Conservation (phyloP, 768 basidiomycete species). For the Suillus clintonianus region DNA sequence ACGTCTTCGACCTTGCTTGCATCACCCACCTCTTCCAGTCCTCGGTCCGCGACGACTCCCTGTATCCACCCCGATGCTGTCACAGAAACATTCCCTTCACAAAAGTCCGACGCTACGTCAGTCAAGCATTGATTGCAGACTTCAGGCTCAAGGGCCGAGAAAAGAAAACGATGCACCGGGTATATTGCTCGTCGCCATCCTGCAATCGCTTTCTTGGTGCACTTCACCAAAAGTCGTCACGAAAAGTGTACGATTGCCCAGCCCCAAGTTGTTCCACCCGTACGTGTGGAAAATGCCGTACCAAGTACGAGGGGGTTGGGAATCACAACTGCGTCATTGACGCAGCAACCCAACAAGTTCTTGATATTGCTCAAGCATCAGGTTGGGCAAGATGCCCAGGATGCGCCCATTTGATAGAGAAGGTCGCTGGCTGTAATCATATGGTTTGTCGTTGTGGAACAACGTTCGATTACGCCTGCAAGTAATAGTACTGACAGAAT, state of each 20-base stretch:
- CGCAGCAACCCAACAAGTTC: slow-evolving; percentile 1
- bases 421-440: slow-evolving; percentile 3
- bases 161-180: slow-evolving; percentile 21
- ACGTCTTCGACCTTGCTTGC: slow-evolving; percentile 30
- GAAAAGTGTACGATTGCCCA: slow-evolving; percentile 5
- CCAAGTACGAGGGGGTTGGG: slow-evolving; percentile 4
- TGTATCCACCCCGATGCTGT: slow-evolving; percentile 36
- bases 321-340: slow-evolving; percentile 4
- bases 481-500: neutral
- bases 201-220: slow-evolving; percentile 31
- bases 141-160: slow-evolving; percentile 23
- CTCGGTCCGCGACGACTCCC: slow-evolving; percentile 29
- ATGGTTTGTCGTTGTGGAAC: slow-evolving; percentile 6
- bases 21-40: slow-evolving; percentile 25
- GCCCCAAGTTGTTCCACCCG: slow-evolving; percentile 9
- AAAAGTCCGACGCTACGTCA: slow-evolving; percentile 17
- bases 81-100: slow-evolving; percentile 16
- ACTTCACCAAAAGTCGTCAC: slow-evolving; percentile 22
- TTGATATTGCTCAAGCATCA: slow-evolving; percentile 2
- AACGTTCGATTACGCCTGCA: slow-evolving; percentile 1
- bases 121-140: slow-evolving; percentile 4
- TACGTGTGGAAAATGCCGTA: slow-evolving; percentile 8
- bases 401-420: slow-evolving; percentile 2
- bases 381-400: slow-evolving; percentile 4
- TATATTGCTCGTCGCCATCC: slow-evolving; percentile 25